Base-by-base conservation (phyloP, 352 stramenopile genomes). In the Globisporangium yorkense region DNA sequence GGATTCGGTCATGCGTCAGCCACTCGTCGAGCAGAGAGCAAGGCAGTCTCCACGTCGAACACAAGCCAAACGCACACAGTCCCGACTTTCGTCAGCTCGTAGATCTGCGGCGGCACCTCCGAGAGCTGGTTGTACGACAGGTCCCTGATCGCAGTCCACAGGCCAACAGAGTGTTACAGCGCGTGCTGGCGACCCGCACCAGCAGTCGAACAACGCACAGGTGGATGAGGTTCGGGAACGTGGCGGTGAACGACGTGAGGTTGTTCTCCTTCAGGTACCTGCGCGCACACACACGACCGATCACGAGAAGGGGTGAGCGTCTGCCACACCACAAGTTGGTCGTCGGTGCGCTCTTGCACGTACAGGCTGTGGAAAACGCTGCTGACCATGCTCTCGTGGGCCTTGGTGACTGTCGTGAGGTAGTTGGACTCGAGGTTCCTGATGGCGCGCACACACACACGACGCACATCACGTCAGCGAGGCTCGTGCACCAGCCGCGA, bases 181-280 rank as follows among this genome's bases (percentile, higher is more conserved):
- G 33, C 33, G 33, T 12, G 5, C 24, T 27, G 24, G 24, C 24
- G 33, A 39, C 5, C 33, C 33, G 33, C 33, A 39, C 8, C 8
- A 39, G 33, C 33, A 12, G 12, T 2, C 33, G 12, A 8, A 9
- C 31, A 15, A 70, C 77, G 33, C 74, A 88, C 66, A 90, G 59
- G 16, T 65, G 72, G 3, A 54, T 62, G 24, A 90, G 65, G 24
- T 71, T 71, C 0, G 75, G 71, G 48, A 84, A 79, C 44, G 61
- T 37, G 13, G 65, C 75, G 27, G 72, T 66, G 41, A 81, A 88
- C 8, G 50, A 67, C 6, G 65, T 68, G 33, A 88, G 60, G 20
- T 70, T 72, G 57, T 88, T 88, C 13, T 47, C 71, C n/a, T 68
- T 80, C 51, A 86, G 46, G 54, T 86, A 86, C 18, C 37, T 43